These are phyloP conservation scores for Fusarium paranaense DNA, from an alignment of 2,329 filamentous ascomycete genomes.

Conservation along the genomic window DNA sequence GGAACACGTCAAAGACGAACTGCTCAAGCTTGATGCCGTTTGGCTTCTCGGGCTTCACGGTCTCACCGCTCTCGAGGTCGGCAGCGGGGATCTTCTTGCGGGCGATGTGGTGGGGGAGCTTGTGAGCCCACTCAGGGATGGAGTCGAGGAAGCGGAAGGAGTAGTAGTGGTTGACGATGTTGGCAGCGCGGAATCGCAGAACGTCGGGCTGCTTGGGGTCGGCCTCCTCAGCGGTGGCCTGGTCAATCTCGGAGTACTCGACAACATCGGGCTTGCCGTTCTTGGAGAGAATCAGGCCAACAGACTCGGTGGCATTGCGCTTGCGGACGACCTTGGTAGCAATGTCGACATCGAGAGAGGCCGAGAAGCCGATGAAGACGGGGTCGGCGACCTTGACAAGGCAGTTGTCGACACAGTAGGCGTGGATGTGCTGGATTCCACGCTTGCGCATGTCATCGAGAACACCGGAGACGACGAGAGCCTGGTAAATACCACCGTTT, in stretches of 20 bases:
- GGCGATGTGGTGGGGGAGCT: conserved; percentile 94
- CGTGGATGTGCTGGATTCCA: conserved; percentile 93
- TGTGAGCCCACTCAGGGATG: conserved; percentile 87
- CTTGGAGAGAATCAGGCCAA: conserved; percentile 93
- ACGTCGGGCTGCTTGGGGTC: conserved; percentile 84
- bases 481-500: conserved; percentile 96
- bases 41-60: conserved; percentile 90
- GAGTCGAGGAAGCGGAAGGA: conserved; percentile 91
- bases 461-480: conserved; percentile 82
- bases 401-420: conserved; percentile 99
- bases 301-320: conserved; percentile 94
- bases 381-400: conserved; percentile 99
- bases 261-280: conserved; percentile 97
- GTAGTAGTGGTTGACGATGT: conserved; percentile 99
- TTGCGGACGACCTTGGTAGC: conserved; percentile 99
- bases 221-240: conserved; percentile 86
- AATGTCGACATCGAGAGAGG: conserved; percentile 89
- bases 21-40: conserved; percentile 99
- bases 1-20: conserved; percentile 99
- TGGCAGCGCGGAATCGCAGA: conserved; percentile 96
- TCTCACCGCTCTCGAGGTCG: conserved; percentile 80
- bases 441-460: conserved; percentile 89
- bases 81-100: conserved; percentile 97
- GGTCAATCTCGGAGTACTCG: conserved; percentile 97
- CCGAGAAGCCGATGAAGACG: conserved; percentile 93